Percentiles rank a stretch among this genome's conserved stretches.
Conservation (phyloP, 257 asterid genomes). For the Solanum appendiculatum region DNA sequence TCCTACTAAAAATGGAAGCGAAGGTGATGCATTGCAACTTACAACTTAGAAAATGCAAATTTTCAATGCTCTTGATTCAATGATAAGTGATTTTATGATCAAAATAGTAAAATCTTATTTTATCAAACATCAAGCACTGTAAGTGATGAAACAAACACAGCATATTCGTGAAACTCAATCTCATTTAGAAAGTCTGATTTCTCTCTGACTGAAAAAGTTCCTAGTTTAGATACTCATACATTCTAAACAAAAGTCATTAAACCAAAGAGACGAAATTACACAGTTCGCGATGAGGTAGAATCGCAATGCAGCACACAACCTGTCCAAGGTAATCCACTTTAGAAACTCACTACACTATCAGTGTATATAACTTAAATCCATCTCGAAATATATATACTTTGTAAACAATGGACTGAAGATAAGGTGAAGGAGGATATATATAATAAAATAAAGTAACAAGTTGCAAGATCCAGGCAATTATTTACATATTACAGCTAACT, state of each 20-base stretch:
- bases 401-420: background rate
- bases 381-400: background rate
- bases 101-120: background rate
- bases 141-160: background rate
- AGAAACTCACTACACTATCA: background rate
- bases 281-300: background rate
- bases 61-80: background rate
- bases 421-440: background rate
- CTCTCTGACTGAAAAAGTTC: background rate
- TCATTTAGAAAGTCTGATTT: background rate
- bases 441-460: background rate
- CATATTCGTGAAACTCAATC: background rate
- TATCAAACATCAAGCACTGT: background rate
- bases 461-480: background rate
- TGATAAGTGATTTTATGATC: background rate
- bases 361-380: background rate
- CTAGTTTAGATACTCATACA: background rate
- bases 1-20: too few species aligned
- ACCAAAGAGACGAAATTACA: background rate
- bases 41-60: too few species aligned
- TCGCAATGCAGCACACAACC: background rate
- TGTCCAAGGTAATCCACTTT: background rate
- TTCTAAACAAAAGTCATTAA: background rate
- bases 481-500: slow-evolving; percentile 23
- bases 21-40: too few species aligned